Evolutionary conservation across 1,139 yeast genomes (phyloP), one percentile per base, ranked within the genome.

Genomic region (Lizanozyma gosingica): DNA sequence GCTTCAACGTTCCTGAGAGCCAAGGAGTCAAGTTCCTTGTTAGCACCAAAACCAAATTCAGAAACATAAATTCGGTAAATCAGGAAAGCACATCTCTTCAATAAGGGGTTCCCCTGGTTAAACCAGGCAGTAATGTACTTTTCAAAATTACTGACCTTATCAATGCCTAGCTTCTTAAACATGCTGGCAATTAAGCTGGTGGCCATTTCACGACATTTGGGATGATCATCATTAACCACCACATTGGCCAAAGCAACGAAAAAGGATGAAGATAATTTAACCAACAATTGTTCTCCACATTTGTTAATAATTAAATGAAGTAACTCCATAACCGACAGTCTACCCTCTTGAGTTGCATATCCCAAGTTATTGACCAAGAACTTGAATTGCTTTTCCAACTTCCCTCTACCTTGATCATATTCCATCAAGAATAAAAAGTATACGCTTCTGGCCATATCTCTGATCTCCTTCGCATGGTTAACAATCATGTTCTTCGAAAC

Each of bases 291-390:
- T 4, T 70, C 65, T 9, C 83, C 79, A 3, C 92, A 75, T 54
- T 83, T 85, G 37, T 71, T 67, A 27, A 92, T 66, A 43, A 92
- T 72, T 48, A 79, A 67, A 52, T 83, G 83, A 38, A 92, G 67
- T 53, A 90, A 68, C 53, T 92, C 98, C 85, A 92, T 78, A 2
- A 87, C 95, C 1, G 97, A 86, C 52, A 83, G 82, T 42, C 97
- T 74, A 40, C 98, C 99, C 37, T 79, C 75, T 45, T 83, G 83
- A 3, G 95, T 81, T 14, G 95, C 92, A 56, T 94, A 94, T 18
- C 80, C 73, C 53, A 94, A 66, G 56, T 94, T 92, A 47, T 78
- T 78, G n/a, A 90, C 83, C 60, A 92, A 69, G 54, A 83, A 81
- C 47, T 82, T 80, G 60, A 90, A 80, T 51, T 86, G 95, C 52